Percentiles rank a stretch among this genome's conserved stretches.
phyloP scores from a whole-genome alignment of 129 eudicot genomes.

The Cynara cardunculus region DNA sequence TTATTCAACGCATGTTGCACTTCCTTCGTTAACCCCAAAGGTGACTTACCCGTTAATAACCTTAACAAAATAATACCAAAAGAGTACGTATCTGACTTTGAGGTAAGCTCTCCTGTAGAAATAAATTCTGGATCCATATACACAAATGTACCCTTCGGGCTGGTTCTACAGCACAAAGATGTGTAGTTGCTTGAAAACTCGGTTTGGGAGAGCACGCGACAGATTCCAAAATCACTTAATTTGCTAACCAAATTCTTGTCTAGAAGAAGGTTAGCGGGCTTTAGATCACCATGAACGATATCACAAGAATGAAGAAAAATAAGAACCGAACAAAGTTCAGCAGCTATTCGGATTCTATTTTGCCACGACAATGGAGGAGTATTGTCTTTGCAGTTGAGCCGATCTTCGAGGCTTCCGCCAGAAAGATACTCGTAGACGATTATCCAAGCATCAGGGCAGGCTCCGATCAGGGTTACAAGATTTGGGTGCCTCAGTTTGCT shows the following conservation, averaged over 20 bases:
- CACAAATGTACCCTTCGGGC: conserved; percentile 66
- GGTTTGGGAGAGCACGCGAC: conserved; percentile 45
- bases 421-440: conserved; percentile 80
- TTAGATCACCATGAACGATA: conserved; percentile 77
- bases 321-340: conserved; percentile 91
- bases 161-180: conserved; percentile 45
- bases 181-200: conserved; percentile 51
- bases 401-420: conserved; percentile 92
- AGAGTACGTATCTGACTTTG: conserved; percentile 82
- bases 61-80: conserved; percentile 75
- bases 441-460: conserved; percentile 71
- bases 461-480: conserved; percentile 78
- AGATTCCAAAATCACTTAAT: conserved; percentile 83
- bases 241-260: conserved; percentile 62
- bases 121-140: conserved; percentile 89
- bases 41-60: conserved; percentile 73
- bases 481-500: conserved; percentile 92
- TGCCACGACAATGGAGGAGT: conserved; percentile 91
- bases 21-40: conserved; percentile 62
- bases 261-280: conserved; percentile 76
- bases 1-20: conserved; percentile 65
- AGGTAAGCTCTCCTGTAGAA: conserved; percentile 73
- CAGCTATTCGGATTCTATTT: conserved; percentile 74
- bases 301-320: conserved; percentile 76
- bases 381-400: conserved; percentile 78